A percentile compares a stretch with the other conserved stretches of the same genome.
Conservation (phyloP, 2,329 filamentous ascomycete species). For the Drechslera avenae region DNA sequence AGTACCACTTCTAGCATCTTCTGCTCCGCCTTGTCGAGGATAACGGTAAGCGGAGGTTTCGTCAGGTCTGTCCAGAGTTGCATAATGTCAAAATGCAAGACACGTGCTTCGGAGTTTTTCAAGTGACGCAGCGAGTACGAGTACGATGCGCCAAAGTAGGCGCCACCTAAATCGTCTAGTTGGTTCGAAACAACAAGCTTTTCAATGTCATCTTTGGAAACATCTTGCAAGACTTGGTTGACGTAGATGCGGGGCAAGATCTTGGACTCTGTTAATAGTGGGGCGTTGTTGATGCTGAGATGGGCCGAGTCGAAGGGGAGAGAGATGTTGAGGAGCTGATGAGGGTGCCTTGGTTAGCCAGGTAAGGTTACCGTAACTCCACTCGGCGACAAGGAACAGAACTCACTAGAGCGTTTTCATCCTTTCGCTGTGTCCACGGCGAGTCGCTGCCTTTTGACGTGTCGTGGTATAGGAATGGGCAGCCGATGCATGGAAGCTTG, state of each 20-base stretch:
- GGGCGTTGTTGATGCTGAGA: constrained; percentile 34
- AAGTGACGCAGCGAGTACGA: constrained; percentile 29
- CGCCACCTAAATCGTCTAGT: constrained; percentile 30
- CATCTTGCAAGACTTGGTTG: constrained; percentile 35
- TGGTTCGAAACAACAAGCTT: constrained; percentile 24
- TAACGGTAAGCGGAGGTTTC: constrained; percentile 12
- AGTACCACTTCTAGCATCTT: constrained; percentile 38
- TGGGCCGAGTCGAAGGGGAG: constrained; percentile 34
- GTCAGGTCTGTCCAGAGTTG: constrained; percentile 28
- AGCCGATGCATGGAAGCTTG: constrained; percentile 41
- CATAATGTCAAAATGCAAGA: constrained; percentile 41
- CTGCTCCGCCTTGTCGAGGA: constrained; percentile 27
- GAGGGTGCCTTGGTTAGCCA: background rate
- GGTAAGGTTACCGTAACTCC: background rate
- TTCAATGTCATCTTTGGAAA: constrained; percentile 21
- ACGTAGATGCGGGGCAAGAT: constrained; percentile 35
- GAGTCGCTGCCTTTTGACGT: constrained; percentile 30
- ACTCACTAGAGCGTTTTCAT: constrained; percentile 36
- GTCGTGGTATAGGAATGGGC: constrained; percentile 42
- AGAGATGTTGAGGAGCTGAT: constrained; percentile 38
- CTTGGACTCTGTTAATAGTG: constrained; percentile 24
- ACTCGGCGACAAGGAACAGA: background rate
- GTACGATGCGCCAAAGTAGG: constrained; percentile 39
- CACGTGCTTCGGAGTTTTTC: constrained; percentile 20
- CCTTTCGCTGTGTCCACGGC: constrained; percentile 32